phyloP scores from a whole-genome alignment of 768 basidiomycete genomes.

The Leucocoprinus leucothites region DNA sequence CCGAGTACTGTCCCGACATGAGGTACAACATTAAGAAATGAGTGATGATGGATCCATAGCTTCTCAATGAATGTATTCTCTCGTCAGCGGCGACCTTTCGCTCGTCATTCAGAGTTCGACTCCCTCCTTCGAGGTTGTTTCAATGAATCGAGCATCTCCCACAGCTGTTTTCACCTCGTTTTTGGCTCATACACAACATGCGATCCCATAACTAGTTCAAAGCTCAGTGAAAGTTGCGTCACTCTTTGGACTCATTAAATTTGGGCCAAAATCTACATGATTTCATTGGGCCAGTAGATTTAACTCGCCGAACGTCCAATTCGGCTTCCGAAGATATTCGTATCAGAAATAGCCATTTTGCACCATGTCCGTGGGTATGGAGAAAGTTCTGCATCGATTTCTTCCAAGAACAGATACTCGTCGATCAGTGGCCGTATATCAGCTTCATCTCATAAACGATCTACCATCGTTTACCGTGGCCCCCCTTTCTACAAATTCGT shows the following conservation, averaged over 20 bases:
- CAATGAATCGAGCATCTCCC: background rate
- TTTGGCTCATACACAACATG: background rate
- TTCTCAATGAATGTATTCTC: slow-evolving; percentile 1
- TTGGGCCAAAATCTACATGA: slow-evolving; percentile 4
- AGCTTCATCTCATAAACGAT: slow-evolving; percentile 2
- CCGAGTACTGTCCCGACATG: slow-evolving; percentile 5
- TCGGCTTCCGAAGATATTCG: slow-evolving; percentile 6
- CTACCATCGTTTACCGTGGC: background rate
- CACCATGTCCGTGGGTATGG: slow-evolving; percentile 7
- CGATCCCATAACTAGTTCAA: background rate
- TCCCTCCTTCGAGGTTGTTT: slow-evolving; percentile 1
- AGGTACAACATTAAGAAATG: slow-evolving; percentile 1
- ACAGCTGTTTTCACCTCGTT: slow-evolving; percentile 1
- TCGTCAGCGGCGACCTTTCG: background rate
- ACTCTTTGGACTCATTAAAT: background rate
- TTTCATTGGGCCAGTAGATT: slow-evolving; percentile 8
- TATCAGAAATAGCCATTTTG: slow-evolving; percentile 8
- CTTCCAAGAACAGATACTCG: slow-evolving; percentile 1
- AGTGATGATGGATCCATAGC: background rate
- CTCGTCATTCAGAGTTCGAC: background rate
- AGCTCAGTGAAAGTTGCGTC: background rate
- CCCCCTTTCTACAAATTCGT: background rate
- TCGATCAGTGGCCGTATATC: slow-evolving; percentile 3
- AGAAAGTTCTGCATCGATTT: slow-evolving; percentile 6
- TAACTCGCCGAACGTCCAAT: slow-evolving; percentile 1